Conservation (phyloP, 2,329 filamentous ascomycete genomes). For the Penicillium frequentans region DNA sequence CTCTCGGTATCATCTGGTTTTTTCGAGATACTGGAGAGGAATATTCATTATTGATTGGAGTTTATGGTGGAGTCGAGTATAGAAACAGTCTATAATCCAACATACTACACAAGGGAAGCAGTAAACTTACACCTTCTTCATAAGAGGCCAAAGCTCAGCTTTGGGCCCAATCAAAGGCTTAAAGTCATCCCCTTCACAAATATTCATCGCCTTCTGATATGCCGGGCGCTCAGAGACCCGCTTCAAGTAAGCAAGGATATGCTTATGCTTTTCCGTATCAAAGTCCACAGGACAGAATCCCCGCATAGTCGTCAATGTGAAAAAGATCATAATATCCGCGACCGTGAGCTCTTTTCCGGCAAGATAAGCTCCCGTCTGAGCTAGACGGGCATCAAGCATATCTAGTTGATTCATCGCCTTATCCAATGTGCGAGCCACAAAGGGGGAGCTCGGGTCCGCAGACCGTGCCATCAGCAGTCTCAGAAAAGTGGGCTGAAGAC, state of each 20-base stretch:
- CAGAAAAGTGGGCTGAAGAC: constrained; percentile 15
- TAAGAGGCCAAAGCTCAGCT: constrained; percentile 11
- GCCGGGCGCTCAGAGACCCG: constrained; percentile 21
- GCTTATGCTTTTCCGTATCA: constrained; percentile 17
- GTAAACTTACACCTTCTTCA: constrained; percentile 3
- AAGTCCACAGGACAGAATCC: constrained; percentile 17
- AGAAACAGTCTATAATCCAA: not conserved
- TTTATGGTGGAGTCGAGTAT: not conserved
- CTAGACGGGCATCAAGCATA: constrained; percentile 18
- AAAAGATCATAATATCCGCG: constrained; percentile 22
- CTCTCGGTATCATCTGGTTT: not conserved
- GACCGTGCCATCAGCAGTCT: constrained; percentile 13
- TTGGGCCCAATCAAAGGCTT: constrained; percentile 16
- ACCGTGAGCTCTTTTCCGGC: constrained; percentile 20
- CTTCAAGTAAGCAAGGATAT: constrained; percentile 20
- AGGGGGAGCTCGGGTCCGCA: constrained; percentile 5
- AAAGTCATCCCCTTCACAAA: constrained; percentile 24
- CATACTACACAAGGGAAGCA: not conserved
- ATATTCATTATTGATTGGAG: not conserved
- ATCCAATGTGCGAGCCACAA: not conserved
- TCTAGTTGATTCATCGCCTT: constrained; percentile 11
- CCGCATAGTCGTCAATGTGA: constrained; percentile 23
- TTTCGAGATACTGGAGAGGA: not conserved
- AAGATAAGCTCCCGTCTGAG: constrained; percentile 19
- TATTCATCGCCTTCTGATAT: constrained; percentile 21